A percentile compares a stretch with the other conserved stretches of the same genome.
These are phyloP conservation scores for Articulospora tetracladia DNA, from an alignment of 495 filamentous ascomycete species.

Conservation along the genomic window DNA sequence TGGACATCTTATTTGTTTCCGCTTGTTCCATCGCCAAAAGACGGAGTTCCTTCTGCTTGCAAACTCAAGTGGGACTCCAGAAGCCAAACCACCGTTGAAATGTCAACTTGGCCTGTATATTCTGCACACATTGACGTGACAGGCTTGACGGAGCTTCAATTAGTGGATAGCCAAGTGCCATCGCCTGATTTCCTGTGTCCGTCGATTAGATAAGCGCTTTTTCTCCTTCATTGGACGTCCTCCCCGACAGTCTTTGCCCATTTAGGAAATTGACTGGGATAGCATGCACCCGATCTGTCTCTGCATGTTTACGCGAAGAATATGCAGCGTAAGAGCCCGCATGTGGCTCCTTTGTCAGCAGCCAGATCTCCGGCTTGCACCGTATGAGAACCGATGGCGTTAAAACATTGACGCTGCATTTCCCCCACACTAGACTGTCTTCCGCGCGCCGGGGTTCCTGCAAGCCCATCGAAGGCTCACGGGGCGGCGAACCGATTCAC, in stretches of 20 bases:
- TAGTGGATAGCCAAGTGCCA: neutral
- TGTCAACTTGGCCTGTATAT: neutral
- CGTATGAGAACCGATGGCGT: neutral
- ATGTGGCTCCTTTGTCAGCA: neutral
- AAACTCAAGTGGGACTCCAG: neutral
- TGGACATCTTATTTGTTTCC: neutral
- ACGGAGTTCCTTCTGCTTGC: neutral
- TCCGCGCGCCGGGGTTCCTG: too few species aligned
- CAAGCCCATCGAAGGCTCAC: too few species aligned
- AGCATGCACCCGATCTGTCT: neutral
- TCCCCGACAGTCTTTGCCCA: neutral
- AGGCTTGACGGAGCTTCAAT: neutral
- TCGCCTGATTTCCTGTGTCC: neutral
- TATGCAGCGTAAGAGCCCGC: neutral
- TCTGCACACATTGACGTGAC: neutral
- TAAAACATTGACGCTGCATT: too few species aligned
- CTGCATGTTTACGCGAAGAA: neutral
- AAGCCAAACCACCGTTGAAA: neutral
- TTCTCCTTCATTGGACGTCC: neutral
- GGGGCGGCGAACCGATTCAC: too few species aligned
- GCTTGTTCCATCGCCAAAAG: neutral
- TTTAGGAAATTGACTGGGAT: constrained; percentile 1
- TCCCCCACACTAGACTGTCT: too few species aligned
- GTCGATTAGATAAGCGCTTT: neutral
- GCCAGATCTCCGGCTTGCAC: neutral